Evolutionary conservation across 208 protist genomes (phyloP), one percentile per base, ranked within the genome.

Genomic region (Sergeia podlipaevii): DNA sequence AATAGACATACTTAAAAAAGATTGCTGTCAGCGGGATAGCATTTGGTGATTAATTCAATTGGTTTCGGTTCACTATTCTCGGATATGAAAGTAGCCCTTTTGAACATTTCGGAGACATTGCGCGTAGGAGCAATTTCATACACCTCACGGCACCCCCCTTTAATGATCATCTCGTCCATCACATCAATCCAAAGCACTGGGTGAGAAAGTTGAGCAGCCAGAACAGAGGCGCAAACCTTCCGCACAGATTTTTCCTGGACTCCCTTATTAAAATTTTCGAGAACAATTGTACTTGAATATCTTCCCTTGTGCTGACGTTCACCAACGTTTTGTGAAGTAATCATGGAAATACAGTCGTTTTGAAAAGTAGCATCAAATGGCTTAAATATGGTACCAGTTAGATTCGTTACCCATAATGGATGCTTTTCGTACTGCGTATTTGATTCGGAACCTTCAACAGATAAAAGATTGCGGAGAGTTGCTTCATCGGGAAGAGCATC

Each of bases 111-210:
- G 0, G 76, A 71, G 21, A 78, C 62, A 29, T 67, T 89, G 42
- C 63, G 70, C 38, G 69, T 37, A 0, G 84, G 89, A 20, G 89
- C 58, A 33, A 89, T 67, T 39, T 96, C 85, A 36, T 78, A 65
- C 18, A 91, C 66, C 0, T 66, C 47, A 7, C 37, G 37, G 38
- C 75, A 74, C 7, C 60, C 54, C 15, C 65, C 43, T 11, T 58
- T 17, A 13, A 80, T 27, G 0, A 96, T 76, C 10, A 91, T 67
- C 26, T 67, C 44, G 21, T 90, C 71, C 89, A 96, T 96, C 8
- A 70, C 4, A 28, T 80, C 74, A 29, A 79, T 85, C 89, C 89
- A 96, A 65, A 83, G 65, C 33, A 96, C 89, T 8, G 85, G 69
- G 55, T 93, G 80, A 0, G 85, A 61, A 39, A 91, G 34, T 42